Base-by-base conservation (phyloP, 1,284 basidiomycete genomes). In the Exobasidium rhododendri region DNA sequence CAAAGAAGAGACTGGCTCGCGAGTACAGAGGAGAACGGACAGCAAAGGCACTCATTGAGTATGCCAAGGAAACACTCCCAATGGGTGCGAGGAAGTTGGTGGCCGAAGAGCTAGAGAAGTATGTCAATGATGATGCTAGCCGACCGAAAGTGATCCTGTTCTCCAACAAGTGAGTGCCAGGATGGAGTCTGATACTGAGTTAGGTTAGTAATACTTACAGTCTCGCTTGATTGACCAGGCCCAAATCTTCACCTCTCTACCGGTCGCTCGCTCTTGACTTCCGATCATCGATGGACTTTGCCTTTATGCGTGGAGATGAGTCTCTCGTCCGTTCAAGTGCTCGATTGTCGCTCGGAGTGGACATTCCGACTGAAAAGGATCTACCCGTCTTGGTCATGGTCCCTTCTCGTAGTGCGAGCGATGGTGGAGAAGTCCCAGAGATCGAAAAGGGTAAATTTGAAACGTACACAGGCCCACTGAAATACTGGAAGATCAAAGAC, bases 1-100 rank as follows among this genome's bases (percentile, higher is more conserved):
- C 73, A 28, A 75, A 78, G 65, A 83, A 87, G 63, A 80, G 86
- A 1, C 82, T 86, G 2, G 85, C 90, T 0, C 85, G 89, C 67
- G 83, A 85, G 56, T 96, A 90, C 77, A 84, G 89, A 1, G 84
- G 85, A 32, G 87, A 92, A 66, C 86, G 93, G 55, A 88, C 86
- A 35, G 86, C 88, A 1, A 86, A 84, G 56, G 85, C 86, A 1
- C 82, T 97, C 70, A 88, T 88, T 74, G 87, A 90, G 73, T 94
- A 86, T 81, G 91, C 88, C 1, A 85, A 87, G 29, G 83, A 85
- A 20, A 84, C 89, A 57, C 85, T 96, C 14, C 91, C 92, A 55
- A 85, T 85, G 58, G 77, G 81, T 22, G 82, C 83, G 63, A 89
- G 87, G 79, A 83, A 92, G 61, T 82, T 86, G 66, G 82, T 85